Evolutionary conservation across 2,329 filamentous ascomycete species (phyloP).

Genomic region (Ceratocystis harringtonii): DNA sequence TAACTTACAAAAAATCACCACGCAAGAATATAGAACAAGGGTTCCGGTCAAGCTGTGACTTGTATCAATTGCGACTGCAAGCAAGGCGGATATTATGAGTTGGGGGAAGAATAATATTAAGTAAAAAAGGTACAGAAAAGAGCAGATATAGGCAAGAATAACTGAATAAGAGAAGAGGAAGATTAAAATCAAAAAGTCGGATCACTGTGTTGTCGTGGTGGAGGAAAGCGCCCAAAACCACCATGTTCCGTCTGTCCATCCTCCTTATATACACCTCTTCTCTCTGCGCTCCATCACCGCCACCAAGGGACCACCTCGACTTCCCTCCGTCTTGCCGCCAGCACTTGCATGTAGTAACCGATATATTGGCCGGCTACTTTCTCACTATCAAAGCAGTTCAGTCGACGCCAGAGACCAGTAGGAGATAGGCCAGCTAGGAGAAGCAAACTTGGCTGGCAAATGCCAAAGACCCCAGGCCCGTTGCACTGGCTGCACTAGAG

Average conservation of each 20-base stretch:
- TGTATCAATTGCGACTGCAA: neutral
- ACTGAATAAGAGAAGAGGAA: neutral
- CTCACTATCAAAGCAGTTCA: neutral
- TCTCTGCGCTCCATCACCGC: neutral
- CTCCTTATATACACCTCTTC: neutral
- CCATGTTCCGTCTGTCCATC: neutral
- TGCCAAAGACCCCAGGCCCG: neutral
- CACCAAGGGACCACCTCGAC: neutral
- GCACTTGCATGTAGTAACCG: neutral
- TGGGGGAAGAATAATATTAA: neutral
- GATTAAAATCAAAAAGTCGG: neutral
- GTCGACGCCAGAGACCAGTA: neutral
- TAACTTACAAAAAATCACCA: neutral
- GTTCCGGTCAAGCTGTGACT: neutral
- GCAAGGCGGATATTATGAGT: neutral
- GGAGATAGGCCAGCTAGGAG: neutral
- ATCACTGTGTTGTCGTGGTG: neutral
- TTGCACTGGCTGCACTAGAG: neutral
- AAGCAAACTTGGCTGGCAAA: neutral
- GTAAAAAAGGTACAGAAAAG: neutral
- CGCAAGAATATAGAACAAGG: neutral
- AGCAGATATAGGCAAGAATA: neutral
- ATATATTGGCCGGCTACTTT: conserved; percentile 1
- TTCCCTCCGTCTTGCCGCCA: too few relatives aligned
- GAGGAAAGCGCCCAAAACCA: neutral